phyloP scores from a whole-genome alignment of 345 rosid genomes.

The Eutrema yunnanense region DNA sequence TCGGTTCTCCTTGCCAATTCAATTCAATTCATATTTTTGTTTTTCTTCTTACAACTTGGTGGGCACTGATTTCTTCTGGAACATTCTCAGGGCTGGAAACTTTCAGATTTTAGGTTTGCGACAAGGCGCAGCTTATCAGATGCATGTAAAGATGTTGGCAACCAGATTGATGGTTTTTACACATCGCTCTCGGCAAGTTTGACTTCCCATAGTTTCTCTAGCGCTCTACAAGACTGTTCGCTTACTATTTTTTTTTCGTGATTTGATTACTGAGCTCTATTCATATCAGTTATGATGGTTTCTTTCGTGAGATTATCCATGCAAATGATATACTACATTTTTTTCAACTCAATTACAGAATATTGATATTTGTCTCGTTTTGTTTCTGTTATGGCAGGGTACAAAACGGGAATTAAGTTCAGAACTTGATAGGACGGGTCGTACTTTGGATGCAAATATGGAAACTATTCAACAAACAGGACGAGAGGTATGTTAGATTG shows the following conservation, averaged over 20 bases:
- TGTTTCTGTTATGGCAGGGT: slow-evolving; percentile 37
- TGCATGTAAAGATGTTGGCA: slow-evolving; percentile 64
- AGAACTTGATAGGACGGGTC: slow-evolving; percentile 44
- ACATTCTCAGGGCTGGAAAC: slow-evolving; percentile 75
- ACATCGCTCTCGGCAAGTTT: slow-evolving; percentile 59
- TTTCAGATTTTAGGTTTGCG: slow-evolving; percentile 93
- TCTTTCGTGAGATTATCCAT: neutral
- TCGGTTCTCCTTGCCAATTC: neutral
- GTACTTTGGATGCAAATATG: slow-evolving; percentile 47
- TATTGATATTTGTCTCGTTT: neutral
- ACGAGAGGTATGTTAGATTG: slow-evolving; percentile 44
- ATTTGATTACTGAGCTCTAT: neutral
- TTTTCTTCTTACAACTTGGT: neutral
- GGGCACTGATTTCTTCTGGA: neutral
- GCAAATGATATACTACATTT: neutral
- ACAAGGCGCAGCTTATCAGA: slow-evolving; percentile 82
- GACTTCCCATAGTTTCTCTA: neutral
- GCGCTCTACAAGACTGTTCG: neutral
- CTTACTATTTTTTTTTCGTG: neutral
- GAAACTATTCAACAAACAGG: slow-evolving; percentile 51
- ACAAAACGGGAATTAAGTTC: slow-evolving; percentile 60
- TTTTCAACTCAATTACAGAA: neutral
- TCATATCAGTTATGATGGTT: neutral
- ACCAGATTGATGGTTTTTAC: slow-evolving; percentile 70
- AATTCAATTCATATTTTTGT: neutral